These are phyloP conservation scores for Eremothecium cymbalariae DNA, from an alignment of 1,139 yeast species.

Conservation along the genomic window DNA sequence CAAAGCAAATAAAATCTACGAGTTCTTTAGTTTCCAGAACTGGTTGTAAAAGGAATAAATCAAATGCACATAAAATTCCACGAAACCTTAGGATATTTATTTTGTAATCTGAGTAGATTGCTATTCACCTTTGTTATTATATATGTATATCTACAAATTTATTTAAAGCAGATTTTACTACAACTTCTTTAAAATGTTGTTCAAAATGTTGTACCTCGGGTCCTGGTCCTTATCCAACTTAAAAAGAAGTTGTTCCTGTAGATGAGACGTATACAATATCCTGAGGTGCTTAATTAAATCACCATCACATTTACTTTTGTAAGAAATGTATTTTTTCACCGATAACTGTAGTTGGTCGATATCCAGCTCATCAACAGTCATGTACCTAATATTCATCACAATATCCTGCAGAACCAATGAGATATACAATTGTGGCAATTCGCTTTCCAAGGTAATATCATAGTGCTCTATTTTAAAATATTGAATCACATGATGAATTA, in stretches of 20 bases:
- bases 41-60: no score
- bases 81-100: no score
- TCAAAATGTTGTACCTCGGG: slow-evolving; percentile 31
- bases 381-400: slow-evolving; percentile 58
- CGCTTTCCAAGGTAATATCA: slow-evolving; percentile 15
- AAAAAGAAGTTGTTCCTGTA: slow-evolving; percentile 33
- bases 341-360: slow-evolving; percentile 58
- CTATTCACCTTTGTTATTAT: no score
- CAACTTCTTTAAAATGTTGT: slow-evolving; percentile 32
- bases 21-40: slow-evolving; percentile 83
- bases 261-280: slow-evolving; percentile 37
- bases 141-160: no score
- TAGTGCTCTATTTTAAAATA: slow-evolving; percentile 36
- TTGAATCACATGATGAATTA: slow-evolving; percentile 56
- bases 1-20: slow-evolving; percentile 82
- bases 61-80: no score
- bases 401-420: slow-evolving; percentile 49
- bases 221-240: slow-evolving; percentile 24
- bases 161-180: no score
- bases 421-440: slow-evolving; percentile 25
- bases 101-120: no score
- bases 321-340: slow-evolving; percentile 63
- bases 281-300: slow-evolving; percentile 39
- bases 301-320: slow-evolving; percentile 39
- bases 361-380: slow-evolving; percentile 25